Evolutionary conservation across 176 grass and related monocot genomes (phyloP).

Genomic region (Alopecurus myosuroides): DNA sequence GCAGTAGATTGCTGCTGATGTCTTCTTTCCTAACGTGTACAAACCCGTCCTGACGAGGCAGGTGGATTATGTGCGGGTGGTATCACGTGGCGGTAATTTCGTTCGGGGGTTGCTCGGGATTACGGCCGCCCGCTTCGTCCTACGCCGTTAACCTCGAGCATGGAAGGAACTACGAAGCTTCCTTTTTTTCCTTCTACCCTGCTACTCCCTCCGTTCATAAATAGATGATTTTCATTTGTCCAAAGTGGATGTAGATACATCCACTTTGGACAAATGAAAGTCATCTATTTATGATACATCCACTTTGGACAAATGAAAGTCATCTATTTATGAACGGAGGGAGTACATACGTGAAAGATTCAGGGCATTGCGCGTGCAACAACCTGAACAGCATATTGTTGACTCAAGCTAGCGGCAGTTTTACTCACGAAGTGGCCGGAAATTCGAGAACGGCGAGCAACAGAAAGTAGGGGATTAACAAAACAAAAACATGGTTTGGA

Average conservation of each 20-base stretch:
- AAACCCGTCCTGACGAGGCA: slow-evolving; percentile 17
- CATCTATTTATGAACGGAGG: no score
- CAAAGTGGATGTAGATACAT: no score
- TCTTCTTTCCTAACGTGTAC: not conserved
- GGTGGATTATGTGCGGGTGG: slow-evolving; percentile 27
- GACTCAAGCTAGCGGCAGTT: no score
- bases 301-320: no score
- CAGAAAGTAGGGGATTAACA: not conserved
- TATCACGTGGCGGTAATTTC: slow-evolving; percentile 34
- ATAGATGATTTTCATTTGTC: no score
- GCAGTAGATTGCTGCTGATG: slow-evolving; percentile 26
- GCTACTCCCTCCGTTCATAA: no score
- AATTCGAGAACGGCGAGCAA: not conserved
- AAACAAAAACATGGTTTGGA: not conserved
- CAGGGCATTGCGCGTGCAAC: not conserved
- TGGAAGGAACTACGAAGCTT: slow-evolving; percentile 6
- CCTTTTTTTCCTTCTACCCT: not conserved
- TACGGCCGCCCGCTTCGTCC: not conserved
- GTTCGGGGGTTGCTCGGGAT: slow-evolving; percentile 11
- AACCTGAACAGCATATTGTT: no score
- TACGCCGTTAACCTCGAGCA: not conserved
- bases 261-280: no score
- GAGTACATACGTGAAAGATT: not conserved
- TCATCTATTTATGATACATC: no score
- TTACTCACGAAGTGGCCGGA: no score